phyloP scores from a whole-genome alignment of 1,139 yeast species.

The Suhomyces panamericanus region DNA sequence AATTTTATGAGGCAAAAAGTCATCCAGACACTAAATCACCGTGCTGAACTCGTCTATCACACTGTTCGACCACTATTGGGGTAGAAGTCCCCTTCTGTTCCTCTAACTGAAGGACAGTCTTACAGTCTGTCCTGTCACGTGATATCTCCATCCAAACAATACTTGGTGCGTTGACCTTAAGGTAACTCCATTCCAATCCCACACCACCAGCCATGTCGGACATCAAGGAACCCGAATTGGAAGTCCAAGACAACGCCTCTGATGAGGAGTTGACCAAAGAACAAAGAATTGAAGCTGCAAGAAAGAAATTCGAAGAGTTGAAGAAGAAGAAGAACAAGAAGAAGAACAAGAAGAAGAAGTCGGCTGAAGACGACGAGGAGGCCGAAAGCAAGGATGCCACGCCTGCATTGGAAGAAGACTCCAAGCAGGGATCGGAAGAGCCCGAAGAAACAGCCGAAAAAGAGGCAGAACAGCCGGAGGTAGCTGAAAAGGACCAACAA shows the following conservation, averaged over 20 bases:
- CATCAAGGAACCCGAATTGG: conserved; percentile 9
- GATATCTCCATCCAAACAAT: not conserved
- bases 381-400: conserved; percentile 12
- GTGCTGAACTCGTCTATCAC: too few species aligned
- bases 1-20: too few species aligned
- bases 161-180: not conserved
- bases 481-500: not conserved
- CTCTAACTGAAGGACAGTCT: too few species aligned
- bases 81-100: too few species aligned
- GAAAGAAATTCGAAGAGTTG: conserved; percentile 62
- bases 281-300: conserved; percentile 63
- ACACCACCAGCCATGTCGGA: conserved; percentile 6
- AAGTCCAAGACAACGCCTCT: conserved; percentile 7
- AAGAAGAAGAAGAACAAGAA: conserved; percentile 58
- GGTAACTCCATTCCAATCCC: not conserved
- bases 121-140: not conserved
- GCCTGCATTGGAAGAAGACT: conserved; percentile 6
- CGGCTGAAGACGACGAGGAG: conserved; percentile 10
- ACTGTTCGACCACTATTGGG: too few species aligned
- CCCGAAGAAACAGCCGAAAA: not conserved
- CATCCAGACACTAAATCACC: too few species aligned
- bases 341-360: conserved; percentile 18
- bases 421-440: not conserved
- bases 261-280: conserved; percentile 42
- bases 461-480: conserved; percentile 1